Conservation (phyloP, 805 yeast species). For the Wickerhamomyces pijperi region DNA sequence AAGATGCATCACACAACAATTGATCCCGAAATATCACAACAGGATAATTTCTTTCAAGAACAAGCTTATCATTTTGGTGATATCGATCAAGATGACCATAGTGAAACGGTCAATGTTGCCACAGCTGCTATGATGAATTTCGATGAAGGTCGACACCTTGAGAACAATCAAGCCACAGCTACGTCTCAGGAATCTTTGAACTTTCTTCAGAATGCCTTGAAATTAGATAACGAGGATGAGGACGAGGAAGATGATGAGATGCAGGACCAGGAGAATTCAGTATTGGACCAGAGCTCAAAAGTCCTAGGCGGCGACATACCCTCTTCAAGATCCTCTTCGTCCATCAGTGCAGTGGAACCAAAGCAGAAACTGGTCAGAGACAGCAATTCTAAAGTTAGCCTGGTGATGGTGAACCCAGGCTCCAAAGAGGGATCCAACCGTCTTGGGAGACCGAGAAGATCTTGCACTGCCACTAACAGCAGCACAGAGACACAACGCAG, state of each 20-base stretch:
- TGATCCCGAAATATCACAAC: conserved; percentile 16
- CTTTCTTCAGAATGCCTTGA: conserved; percentile 8
- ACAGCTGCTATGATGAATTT: conserved; percentile 18
- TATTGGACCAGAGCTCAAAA: no score
- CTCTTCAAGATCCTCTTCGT: not conserved
- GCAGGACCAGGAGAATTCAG: no score
- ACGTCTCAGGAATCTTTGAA: conserved; percentile 5
- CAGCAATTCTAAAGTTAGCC: conserved; percentile 12
- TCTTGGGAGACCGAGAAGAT: conserved; percentile 18
- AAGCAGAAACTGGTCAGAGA: conserved; percentile 16
- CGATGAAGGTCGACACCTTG: conserved; percentile 7
- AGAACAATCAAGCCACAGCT: conserved; percentile 1
- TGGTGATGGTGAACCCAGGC: conserved; percentile 19
- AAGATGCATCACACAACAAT: conserved; percentile 2
- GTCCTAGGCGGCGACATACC: no score
- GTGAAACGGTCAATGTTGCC: conserved; percentile 12
- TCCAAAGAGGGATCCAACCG: conserved; percentile 14
- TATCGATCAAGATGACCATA: not conserved
- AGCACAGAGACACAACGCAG: not conserved
- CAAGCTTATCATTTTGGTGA: not conserved
- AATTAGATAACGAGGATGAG: not conserved
- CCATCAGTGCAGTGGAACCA: conserved; percentile 4
- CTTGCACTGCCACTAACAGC: no score
- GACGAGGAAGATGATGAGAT: not conserved
- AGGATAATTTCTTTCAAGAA: conserved; percentile 8